Evolutionary conservation across 2,329 filamentous ascomycete genomes (phyloP).

Genomic region (Xylaria sp.): DNA sequence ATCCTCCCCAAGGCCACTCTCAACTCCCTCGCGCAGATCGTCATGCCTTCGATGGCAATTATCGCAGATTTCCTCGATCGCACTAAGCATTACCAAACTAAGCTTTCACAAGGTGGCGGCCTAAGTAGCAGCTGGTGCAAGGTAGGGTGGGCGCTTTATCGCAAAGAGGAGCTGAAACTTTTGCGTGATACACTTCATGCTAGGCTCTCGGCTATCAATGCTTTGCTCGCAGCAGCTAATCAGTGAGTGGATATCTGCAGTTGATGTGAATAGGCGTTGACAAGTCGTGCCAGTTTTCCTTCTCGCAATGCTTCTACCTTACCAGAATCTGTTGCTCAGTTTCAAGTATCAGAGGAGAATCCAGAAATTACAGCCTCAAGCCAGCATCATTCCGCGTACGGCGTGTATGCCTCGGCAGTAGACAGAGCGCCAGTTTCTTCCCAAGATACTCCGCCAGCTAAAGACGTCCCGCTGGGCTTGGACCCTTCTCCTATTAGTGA

Average conservation of each 20-base stretch:
- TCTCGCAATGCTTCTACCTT: background rate
- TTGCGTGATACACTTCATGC: slow-evolving; percentile 46
- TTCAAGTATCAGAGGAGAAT: slow-evolving; percentile 10
- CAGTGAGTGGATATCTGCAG: slow-evolving; percentile 35
- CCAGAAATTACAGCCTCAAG: background rate
- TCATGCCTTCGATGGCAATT: slow-evolving; percentile 30
- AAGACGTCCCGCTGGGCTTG: background rate
- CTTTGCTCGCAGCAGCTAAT: slow-evolving; percentile 3
- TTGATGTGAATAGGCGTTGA: slow-evolving; percentile 42
- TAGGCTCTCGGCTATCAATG: slow-evolving; percentile 10
- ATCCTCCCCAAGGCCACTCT: slow-evolving; percentile 25
- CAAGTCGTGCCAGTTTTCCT: background rate
- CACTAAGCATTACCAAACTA: slow-evolving; percentile 27
- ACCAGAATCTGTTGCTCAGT: slow-evolving; percentile 12
- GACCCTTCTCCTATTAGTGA: background rate
- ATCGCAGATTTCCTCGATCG: slow-evolving; percentile 33
- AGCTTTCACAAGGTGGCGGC: background rate
- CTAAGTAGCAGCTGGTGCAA: slow-evolving; percentile 17
- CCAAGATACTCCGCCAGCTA: background rate
- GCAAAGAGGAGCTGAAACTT: slow-evolving; percentile 36
- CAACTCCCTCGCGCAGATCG: slow-evolving; percentile 31
- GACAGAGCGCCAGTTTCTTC: background rate
- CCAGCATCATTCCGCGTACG: background rate
- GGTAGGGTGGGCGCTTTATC: slow-evolving; percentile 11
- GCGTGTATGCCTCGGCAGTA: background rate